These are phyloP conservation scores for Cercospora sp. DNA, from an alignment of 2,329 filamentous ascomycete species.

Conservation along the genomic window DNA sequence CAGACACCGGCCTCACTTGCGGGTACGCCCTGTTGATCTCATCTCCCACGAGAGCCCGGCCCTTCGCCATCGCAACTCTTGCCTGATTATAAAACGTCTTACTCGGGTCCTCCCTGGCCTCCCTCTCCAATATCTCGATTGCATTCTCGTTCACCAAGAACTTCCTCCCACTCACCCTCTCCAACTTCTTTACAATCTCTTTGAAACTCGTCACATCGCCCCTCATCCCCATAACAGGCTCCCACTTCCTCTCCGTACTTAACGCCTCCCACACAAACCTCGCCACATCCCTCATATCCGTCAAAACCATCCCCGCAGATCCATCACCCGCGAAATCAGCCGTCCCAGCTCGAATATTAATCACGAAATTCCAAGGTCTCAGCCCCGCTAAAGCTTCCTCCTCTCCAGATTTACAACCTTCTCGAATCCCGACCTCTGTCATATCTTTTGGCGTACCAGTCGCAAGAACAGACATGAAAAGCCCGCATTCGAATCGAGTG, in stretches of 20 bases:
- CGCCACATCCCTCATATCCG: slow-evolving; percentile 53
- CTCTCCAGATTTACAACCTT: slow-evolving; percentile 30
- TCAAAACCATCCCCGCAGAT: slow-evolving; percentile 48
- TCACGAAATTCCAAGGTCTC: slow-evolving; percentile 42
- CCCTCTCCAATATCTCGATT: slow-evolving; percentile 26
- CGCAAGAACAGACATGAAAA: slow-evolving; percentile 35
- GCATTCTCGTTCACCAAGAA: slow-evolving; percentile 33
- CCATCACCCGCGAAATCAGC: slow-evolving; percentile 55
- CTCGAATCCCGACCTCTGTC: slow-evolving; percentile 26
- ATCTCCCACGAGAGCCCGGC: slow-evolving; percentile 30
- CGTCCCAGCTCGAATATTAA: slow-evolving; percentile 48
- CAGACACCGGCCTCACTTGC: slow-evolving; percentile 29
- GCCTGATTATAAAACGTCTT: slow-evolving; percentile 37
- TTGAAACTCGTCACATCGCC: slow-evolving; percentile 32
- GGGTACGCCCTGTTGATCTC: slow-evolving; percentile 34
- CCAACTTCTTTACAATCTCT: slow-evolving; percentile 31
- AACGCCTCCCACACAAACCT: slow-evolving; percentile 48
- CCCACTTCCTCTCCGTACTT: slow-evolving; percentile 47
- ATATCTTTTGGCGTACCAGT: slow-evolving; percentile 33
- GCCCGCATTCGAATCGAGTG: slow-evolving; percentile 33
- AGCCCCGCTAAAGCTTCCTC: slow-evolving; percentile 39
- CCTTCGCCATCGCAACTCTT: slow-evolving; percentile 28
- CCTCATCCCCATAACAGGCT: slow-evolving; percentile 42
- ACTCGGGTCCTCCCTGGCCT: slow-evolving; percentile 20
- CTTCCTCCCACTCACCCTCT: slow-evolving; percentile 33